Percentiles rank a stretch among this genome's conserved stretches.
phyloP scores from a whole-genome alignment of 2,329 filamentous ascomycete genomes.

The Dactylellina sp. region DNA sequence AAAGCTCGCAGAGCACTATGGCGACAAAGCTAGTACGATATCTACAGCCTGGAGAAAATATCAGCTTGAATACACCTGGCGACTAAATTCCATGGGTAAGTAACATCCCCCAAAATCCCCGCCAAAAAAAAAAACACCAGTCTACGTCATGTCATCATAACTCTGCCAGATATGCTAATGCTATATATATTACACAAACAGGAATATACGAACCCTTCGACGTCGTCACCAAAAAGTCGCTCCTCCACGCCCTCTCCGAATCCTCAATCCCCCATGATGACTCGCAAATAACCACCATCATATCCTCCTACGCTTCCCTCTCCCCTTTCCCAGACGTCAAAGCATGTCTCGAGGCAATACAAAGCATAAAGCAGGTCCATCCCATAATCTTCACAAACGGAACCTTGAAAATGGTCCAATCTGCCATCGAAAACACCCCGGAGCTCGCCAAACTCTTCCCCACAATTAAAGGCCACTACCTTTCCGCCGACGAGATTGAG shows the following conservation, averaged over 20 bases:
- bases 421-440: slow-evolving; percentile 66
- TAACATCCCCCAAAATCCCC: slow-evolving; percentile 46
- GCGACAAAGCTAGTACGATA: slow-evolving; percentile 69
- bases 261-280: slow-evolving; percentile 58
- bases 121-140: slow-evolving; percentile 11
- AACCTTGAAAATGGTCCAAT: slow-evolving; percentile 72
- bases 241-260: slow-evolving; percentile 75
- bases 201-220: slow-evolving; percentile 73
- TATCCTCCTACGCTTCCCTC: slow-evolving; percentile 75
- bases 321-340: slow-evolving; percentile 74
- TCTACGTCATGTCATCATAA: slow-evolving; percentile 1
- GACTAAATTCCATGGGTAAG: slow-evolving; percentile 79
- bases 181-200: slow-evolving; percentile 61
- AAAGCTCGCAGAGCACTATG: slow-evolving; percentile 68
- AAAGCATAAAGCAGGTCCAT: slow-evolving; percentile 64
- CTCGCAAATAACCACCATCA: slow-evolving; percentile 66
- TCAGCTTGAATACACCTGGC: slow-evolving; percentile 82
- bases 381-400: slow-evolving; percentile 79
- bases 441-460: slow-evolving; percentile 68
- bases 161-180: background rate
- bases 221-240: slow-evolving; percentile 72
- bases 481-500: slow-evolving; percentile 72
- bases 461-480: slow-evolving; percentile 31
- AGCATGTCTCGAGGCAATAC: slow-evolving; percentile 67
- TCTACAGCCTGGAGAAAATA: slow-evolving; percentile 75